phyloP scores from a whole-genome alignment of 257 asterid species.

The Cruciata laevipes region DNA sequence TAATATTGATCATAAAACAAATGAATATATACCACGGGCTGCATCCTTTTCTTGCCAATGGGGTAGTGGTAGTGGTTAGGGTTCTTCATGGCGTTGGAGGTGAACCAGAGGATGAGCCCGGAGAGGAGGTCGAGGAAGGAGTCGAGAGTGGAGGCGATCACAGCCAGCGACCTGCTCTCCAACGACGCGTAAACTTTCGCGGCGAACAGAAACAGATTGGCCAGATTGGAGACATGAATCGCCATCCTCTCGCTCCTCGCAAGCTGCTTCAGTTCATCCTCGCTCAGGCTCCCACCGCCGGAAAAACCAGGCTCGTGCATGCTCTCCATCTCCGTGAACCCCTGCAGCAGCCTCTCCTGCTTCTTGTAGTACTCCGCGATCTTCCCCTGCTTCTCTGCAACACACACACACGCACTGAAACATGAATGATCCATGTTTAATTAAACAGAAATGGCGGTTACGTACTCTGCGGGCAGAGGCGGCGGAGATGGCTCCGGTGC shows the following conservation, averaged over 20 bases:
- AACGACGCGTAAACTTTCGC: conserved; percentile 78
- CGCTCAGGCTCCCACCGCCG: conserved; percentile 44
- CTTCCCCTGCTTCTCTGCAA: conserved; percentile 53
- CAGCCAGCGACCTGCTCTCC: conserved; percentile 89
- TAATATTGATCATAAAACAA: no score
- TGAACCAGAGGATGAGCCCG: conserved; percentile 88
- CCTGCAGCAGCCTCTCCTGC: conserved; percentile 73
- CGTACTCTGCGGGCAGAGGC: conserved; percentile 46
- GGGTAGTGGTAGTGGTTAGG: conserved; percentile 83
- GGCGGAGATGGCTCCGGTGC: conserved; percentile 28
- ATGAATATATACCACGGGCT: conserved; percentile 82
- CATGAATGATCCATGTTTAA: no score
- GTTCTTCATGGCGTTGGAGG: conserved; percentile 69
- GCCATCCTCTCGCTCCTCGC: conserved; percentile 80
- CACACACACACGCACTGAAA: no score
- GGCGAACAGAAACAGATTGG: conserved; percentile 62
- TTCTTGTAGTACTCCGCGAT: conserved; percentile 76
- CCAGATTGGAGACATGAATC: conserved; percentile 53
- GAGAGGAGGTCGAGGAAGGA: conserved; percentile 83
- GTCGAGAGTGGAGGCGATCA: conserved; percentile 85
- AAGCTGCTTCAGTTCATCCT: conserved; percentile 67
- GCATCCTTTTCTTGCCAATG: conserved; percentile 91
- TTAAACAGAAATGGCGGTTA: background rate
- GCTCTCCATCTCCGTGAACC: conserved; percentile 79
- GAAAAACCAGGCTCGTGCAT: conserved; percentile 56